Conservation (phyloP, 2,329 filamentous ascomycete genomes). For the Pestalotiopsis sp. region DNA sequence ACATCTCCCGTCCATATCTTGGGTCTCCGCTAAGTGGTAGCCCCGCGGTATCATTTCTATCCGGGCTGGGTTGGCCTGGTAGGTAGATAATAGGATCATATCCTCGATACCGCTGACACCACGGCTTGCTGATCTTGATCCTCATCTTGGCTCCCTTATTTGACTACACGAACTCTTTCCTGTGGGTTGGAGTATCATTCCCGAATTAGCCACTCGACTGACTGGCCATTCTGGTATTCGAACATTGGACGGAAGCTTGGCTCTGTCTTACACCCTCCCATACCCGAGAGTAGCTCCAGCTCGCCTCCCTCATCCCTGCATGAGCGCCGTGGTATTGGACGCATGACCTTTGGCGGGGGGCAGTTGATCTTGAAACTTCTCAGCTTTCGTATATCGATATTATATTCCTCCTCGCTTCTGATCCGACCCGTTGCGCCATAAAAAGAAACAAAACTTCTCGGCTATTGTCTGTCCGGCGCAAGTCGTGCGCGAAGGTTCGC, state of each 20-base stretch:
- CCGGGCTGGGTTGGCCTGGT: constrained; percentile 17
- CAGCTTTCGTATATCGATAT: not conserved
- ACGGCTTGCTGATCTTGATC: constrained; percentile 23
- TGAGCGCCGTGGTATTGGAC: constrained; percentile 20
- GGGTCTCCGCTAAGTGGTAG: constrained; percentile 26
- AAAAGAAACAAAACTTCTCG: not conserved
- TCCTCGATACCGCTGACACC: constrained; percentile 28
- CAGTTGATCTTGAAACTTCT: constrained; percentile 21
- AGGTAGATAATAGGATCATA: constrained; percentile 25
- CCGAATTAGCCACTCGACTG: constrained; percentile 19
- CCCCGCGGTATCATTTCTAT: constrained; percentile 32
- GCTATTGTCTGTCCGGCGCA: not conserved
- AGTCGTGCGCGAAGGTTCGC: constrained; percentile 25
- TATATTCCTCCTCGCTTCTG: not conserved
- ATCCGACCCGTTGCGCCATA: not conserved
- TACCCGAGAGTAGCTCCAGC: constrained; percentile 20
- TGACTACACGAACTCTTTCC: not conserved
- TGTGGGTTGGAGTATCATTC: not conserved
- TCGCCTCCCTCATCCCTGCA: constrained; percentile 21
- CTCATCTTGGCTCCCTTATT: constrained; percentile 22
- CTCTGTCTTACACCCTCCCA: constrained; percentile 8
- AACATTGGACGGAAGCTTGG: constrained; percentile 1
- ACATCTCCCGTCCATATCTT: constrained; percentile 32
- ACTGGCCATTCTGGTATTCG: constrained; percentile 21
- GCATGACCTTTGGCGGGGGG: constrained; percentile 22